These are phyloP conservation scores for Termitomyces sp. DNA, from an alignment of 768 basidiomycete species.

Conservation along the genomic window DNA sequence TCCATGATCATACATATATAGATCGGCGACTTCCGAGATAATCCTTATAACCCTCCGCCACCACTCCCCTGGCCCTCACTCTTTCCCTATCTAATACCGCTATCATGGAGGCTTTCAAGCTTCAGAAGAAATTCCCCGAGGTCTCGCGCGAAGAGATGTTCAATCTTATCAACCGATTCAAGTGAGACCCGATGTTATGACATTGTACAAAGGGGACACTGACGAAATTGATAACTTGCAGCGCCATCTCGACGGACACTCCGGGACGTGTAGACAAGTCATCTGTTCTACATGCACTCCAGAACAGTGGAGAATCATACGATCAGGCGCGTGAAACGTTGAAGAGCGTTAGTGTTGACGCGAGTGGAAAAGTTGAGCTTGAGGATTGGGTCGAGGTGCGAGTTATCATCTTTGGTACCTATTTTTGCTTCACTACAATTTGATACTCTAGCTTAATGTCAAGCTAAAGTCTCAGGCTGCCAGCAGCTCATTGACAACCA, in stretches of 20 bases:
- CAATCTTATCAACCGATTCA: conserved; percentile 92
- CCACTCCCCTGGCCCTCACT: neutral
- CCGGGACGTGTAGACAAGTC: conserved; percentile 84
- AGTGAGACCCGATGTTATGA: conserved; percentile 51
- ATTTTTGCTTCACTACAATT: neutral
- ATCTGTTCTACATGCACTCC: conserved; percentile 72
- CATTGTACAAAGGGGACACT: conserved; percentile 8
- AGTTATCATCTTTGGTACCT: conserved; percentile 11
- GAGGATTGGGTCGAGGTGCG: conserved; percentile 98
- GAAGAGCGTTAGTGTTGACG: conserved; percentile 91
- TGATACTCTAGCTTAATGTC: conserved; percentile 60
- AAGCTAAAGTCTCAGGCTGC: conserved; percentile 61
- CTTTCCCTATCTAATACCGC: neutral
- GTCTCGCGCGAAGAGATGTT: conserved; percentile 93
- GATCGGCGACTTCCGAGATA: conserved; percentile 17
- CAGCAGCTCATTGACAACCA: conserved; percentile 44
- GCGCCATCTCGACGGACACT: conserved; percentile 71
- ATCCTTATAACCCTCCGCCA: conserved; percentile 1
- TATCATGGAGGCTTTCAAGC: conserved; percentile 76
- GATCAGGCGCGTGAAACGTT: conserved; percentile 87
- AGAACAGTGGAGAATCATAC: conserved; percentile 83
- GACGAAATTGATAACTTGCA: conserved; percentile 25
- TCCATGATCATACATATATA: conserved; percentile 9
- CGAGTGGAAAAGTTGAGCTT: conserved; percentile 92
- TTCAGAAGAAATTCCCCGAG: conserved; percentile 91